These are phyloP conservation scores for Inga oerstediana DNA, from an alignment of 306 rosid species.

Conservation along the genomic window DNA sequence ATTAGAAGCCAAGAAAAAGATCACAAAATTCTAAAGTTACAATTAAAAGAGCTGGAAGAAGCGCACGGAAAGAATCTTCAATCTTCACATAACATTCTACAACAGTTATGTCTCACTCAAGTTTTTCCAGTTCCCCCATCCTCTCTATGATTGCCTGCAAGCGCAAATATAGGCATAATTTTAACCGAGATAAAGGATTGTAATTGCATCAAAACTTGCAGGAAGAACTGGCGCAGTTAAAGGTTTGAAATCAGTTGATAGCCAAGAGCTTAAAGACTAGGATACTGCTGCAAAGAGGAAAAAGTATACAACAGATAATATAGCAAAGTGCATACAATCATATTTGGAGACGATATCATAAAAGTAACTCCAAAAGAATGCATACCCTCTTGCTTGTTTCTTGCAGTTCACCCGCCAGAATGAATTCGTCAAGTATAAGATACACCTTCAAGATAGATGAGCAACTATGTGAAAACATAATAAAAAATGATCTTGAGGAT, in stretches of 20 bases:
- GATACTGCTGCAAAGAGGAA: not conserved
- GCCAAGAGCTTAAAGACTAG: not conserved
- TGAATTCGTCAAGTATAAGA: constrained; percentile 62
- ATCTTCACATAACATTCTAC: not conserved
- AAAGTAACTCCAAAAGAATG: constrained; percentile 24
- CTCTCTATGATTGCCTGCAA: constrained; percentile 62
- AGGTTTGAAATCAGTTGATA: not conserved
- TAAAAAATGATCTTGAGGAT: constrained; percentile 5
- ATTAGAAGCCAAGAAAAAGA: not conserved
- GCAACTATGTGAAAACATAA: constrained; percentile 25
- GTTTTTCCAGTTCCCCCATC: constrained; percentile 61
- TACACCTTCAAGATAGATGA: constrained; percentile 45
- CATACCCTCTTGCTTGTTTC: constrained; percentile 63
- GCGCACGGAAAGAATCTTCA: constrained; percentile 31
- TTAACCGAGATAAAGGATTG: constrained; percentile 8
- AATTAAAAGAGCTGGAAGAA: constrained; percentile 36
- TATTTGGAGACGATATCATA: not conserved
- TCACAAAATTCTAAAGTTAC: constrained; percentile 23
- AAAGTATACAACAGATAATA: not conserved
- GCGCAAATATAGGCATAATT: constrained; percentile 5
- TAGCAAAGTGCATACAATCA: not conserved
- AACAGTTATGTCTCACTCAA: constrained; percentile 36
- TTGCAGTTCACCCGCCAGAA: constrained; percentile 62
- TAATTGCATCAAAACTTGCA: constrained; percentile 9
- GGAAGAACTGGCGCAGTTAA: constrained; percentile 2